Base-by-base conservation (phyloP, 306 rosid genomes). In the Castanea mollissima region DNA sequence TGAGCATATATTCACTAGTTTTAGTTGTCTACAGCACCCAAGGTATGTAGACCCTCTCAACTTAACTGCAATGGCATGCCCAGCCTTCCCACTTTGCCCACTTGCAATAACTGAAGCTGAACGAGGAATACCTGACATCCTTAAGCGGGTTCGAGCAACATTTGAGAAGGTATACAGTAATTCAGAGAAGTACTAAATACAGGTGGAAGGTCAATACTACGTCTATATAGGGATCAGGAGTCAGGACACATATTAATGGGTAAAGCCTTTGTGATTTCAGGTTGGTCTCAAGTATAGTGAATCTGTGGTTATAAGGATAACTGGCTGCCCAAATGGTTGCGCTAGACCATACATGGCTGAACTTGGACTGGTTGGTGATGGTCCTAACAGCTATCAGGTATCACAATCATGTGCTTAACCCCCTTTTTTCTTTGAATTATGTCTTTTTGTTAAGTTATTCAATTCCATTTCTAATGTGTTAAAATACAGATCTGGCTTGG, bases 301-400 rank as follows among this genome's bases (percentile, higher is more conserved):
- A 81, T 93, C 93, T 78, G 87, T 96, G 6, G 98, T 96, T 76
- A 84, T 96, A 76, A 91, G 99, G 88, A 75, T 93, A 76, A 96
- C 99, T 78, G 98, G 98, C 56, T 96, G 99, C 86, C 96, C 99
- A 12, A 93, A 96, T 41, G 97, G 99, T 77, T 96, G 98, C 79
- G 98, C 97, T 76, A 89, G 94, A 81, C 98, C 99, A 35, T 93
- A 96, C 87, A 93, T 93, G 99, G 99, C 98, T 67, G 99, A 96
- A 81, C 97, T 96, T 84, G 99, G 99, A 77, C 71, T 96, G 65
- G 98, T 96, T 76, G 98, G 98, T 71, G 99, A 93, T 65, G 99
- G 99, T 78, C 98, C 98, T 20, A 96, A 96, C 80, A 96, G 98
- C 88, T 96, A 96, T 77, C 98, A 96, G 97, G 99, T 93, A 83